Evolutionary conservation across 2,329 filamentous ascomycete genomes (phyloP).

Genomic region (Ascomycota sp.): DNA sequence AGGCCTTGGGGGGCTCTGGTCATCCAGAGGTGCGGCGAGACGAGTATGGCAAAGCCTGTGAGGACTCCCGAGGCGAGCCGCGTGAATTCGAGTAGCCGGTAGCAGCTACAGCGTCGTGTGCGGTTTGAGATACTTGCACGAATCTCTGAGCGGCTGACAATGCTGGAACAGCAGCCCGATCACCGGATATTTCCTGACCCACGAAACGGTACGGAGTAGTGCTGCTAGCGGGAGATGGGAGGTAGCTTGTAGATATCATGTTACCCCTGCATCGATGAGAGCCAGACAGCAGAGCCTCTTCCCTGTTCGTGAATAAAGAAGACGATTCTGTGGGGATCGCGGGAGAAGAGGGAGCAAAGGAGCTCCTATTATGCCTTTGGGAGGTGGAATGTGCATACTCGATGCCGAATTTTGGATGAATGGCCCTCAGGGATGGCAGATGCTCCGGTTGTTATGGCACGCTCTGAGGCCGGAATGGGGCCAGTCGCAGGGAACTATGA

Average conservation of each 20-base stretch:
- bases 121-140: too few species aligned
- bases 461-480: background rate
- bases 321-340: background rate
- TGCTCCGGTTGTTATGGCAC: background rate
- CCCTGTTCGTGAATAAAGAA: background rate
- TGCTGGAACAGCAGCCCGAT: too few species aligned
- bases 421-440: conserved; percentile 1
- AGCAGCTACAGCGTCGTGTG: too few species aligned
- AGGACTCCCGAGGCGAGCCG: too few species aligned
- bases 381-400: background rate
- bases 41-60: background rate
- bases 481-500: background rate
- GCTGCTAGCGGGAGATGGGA: too few species aligned
- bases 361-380: too few species aligned
- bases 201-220: too few species aligned
- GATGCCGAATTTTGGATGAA: background rate
- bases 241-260: too few species aligned
- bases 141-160: too few species aligned
- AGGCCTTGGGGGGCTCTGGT: background rate
- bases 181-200: too few species aligned
- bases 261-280: too few species aligned
- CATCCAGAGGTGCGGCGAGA: too few species aligned
- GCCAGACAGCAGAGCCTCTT: background rate
- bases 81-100: background rate
- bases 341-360: background rate